Evolutionary conservation across 768 basidiomycete genomes (phyloP), one percentile per base, ranked within the genome.

Genomic region (Trichaptum fuscoviolaceum): DNA sequence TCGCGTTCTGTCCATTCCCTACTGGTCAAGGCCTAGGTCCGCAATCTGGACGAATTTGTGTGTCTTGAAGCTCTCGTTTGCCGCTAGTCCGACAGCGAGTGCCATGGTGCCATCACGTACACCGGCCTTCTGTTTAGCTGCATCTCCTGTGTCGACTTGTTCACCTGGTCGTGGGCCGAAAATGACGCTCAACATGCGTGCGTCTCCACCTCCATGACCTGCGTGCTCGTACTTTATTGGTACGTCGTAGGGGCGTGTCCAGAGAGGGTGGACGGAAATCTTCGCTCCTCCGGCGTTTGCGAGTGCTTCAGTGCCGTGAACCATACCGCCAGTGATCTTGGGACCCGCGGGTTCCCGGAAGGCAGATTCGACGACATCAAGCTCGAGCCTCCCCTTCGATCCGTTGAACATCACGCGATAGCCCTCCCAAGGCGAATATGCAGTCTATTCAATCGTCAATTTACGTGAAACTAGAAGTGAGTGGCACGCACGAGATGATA

Each of bases 331-430:
- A 63, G 74, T 71, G 15, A 70, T 69, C 26, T 76, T 73, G 7
- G 68, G 72, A 17, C 74, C 75, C 0, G 69, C 68, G 17, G 74
- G 75, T 20, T 76, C 69, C 1, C 79, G 77, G 68, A 73, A 79
- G 65, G 75, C 70, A 18, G 77, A 80, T 69, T 85, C 84, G 35
- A 83, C 82, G 35, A 83, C 82, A 66, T 81, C 81, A 18, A 84
- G 77, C 73, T 85, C 84, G 5, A 84, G 79, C 18, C 84, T 78
- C 9, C 84, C 83, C 20, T 77, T 75, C n/a, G 79, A 80, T 3
- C 83, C 82, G 72, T 84, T 84, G 75, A 84, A 83, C 79, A 82
- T 82, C 61, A 84, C 82, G 64, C 77, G 76, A 69, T 84, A 84
- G 7, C 83, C 83, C 70, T 81, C 79, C 80, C 79, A 80, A 20